Evolutionary conservation across 2,329 filamentous ascomycete species (phyloP).

Genomic region (Emericellopsis atlantica): DNA sequence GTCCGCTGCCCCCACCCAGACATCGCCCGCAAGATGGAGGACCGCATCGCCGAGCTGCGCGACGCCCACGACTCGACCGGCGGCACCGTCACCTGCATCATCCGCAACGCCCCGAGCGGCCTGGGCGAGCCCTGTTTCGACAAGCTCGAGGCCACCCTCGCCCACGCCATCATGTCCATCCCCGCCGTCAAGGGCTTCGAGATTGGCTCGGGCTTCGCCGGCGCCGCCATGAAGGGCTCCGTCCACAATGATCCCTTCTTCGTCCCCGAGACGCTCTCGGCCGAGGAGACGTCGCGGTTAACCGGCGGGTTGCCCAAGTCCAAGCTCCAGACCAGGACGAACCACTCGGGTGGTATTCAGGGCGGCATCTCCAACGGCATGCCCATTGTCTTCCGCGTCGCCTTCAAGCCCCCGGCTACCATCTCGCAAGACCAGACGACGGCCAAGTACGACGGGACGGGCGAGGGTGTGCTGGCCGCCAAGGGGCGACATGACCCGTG

Average conservation of each 20-base stretch:
- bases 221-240: slow-evolving; percentile 77
- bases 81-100: slow-evolving; percentile 88
- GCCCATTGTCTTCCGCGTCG: slow-evolving; percentile 86
- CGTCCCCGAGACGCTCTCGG: slow-evolving; percentile 21
- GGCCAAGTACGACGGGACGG: slow-evolving; percentile 59
- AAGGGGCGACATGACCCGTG: slow-evolving; percentile 94
- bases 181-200: slow-evolving; percentile 95
- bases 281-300: slow-evolving; percentile 23
- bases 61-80: slow-evolving; percentile 82
- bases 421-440: slow-evolving; percentile 84
- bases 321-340: slow-evolving; percentile 73
- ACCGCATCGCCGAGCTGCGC: slow-evolving; percentile 63
- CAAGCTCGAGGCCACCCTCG: slow-evolving; percentile 85
- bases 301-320: slow-evolving; percentile 36
- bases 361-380: slow-evolving; percentile 92
- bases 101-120: slow-evolving; percentile 72
- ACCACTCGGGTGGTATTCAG: slow-evolving; percentile 91
- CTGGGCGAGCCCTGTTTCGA: slow-evolving; percentile 92
- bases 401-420: slow-evolving; percentile 90
- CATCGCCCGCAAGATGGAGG: slow-evolving; percentile 59
- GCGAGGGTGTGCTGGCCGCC: slow-evolving; percentile 66
- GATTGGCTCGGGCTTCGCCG: slow-evolving; percentile 83
- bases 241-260: slow-evolving; percentile 68
- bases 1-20: slow-evolving; percentile 71
- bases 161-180: slow-evolving; percentile 89